A percentile compares a stretch with the other conserved stretches of the same genome.
phyloP scores from a whole-genome alignment of 495 filamentous ascomycete genomes.

The Recurvomyces mirabilis region DNA sequence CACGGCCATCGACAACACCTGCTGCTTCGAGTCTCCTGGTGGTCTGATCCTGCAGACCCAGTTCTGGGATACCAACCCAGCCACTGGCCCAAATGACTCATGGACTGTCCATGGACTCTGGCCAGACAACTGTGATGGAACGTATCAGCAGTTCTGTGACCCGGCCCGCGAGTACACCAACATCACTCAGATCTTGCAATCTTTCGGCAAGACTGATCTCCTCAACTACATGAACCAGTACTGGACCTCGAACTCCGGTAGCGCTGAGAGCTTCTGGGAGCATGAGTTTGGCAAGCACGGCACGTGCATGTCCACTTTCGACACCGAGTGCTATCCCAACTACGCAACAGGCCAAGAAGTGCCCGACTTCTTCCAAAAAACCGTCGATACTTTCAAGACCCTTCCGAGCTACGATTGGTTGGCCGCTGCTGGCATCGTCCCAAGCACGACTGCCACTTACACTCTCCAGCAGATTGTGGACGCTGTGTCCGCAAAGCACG shows the following conservation, averaged over 20 bases:
- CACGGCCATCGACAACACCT: constrained; percentile 40
- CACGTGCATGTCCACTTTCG: constrained; percentile 59
- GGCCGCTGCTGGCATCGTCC: constrained; percentile 50
- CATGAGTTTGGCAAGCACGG: constrained; percentile 83
- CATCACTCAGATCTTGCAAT: constrained; percentile 54
- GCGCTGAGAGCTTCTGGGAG: constrained; percentile 62
- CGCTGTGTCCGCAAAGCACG: constrained; percentile 46
- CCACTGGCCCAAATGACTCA: constrained; percentile 60
- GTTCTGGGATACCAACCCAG: constrained; percentile 69
- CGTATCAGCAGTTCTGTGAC: constrained; percentile 63
- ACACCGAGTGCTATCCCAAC: constrained; percentile 57
- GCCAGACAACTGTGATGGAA: constrained; percentile 78
- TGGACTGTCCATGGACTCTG: constrained; percentile 90
- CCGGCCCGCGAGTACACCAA: constrained; percentile 55
- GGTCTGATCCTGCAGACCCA: constrained; percentile 72
- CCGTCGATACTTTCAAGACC: constrained; percentile 49
- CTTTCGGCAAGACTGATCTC: constrained; percentile 49
- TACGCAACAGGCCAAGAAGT: constrained; percentile 49
- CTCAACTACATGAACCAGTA: constrained; percentile 64
- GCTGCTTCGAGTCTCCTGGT: constrained; percentile 68
- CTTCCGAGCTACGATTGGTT: constrained; percentile 47
- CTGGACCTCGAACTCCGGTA: constrained; percentile 59
- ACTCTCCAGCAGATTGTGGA: constrained; percentile 47
- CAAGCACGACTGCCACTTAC: constrained; percentile 50
- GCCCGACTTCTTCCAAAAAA: constrained; percentile 51